These are phyloP conservation scores for Pythium phragmiticola DNA, from an alignment of 352 stramenopile species.

Conservation along the genomic window DNA sequence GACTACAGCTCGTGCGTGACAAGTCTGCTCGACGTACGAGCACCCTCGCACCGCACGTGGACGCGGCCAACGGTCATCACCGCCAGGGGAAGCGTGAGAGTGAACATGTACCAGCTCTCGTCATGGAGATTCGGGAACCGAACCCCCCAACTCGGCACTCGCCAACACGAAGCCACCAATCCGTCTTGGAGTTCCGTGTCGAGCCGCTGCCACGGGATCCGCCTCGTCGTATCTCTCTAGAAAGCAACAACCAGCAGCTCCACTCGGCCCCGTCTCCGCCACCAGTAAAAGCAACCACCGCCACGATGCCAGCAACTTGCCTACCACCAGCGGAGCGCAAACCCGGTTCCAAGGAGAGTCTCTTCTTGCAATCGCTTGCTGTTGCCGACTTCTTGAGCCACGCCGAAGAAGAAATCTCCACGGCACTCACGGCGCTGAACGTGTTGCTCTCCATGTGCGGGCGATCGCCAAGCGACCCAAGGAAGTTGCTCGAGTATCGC, in stretches of 20 bases:
- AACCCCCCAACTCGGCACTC: constrained; percentile 18
- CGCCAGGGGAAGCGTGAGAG: constrained; percentile 4
- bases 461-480: constrained; percentile 42
- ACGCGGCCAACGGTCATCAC: background rate
- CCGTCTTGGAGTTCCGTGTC: constrained; percentile 43
- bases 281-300: background rate
- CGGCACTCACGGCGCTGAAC: constrained; percentile 69
- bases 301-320: background rate
- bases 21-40: constrained; percentile 38
- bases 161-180: constrained; percentile 25
- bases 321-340: constrained; percentile 7
- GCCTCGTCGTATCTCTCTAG: constrained; percentile 18
- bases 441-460: constrained; percentile 76
- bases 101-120: constrained; percentile 11
- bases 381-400: constrained; percentile 72
- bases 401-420: constrained; percentile 75
- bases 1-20: constrained; percentile 51
- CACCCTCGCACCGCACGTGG: constrained; percentile 9
- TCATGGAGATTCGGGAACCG: constrained; percentile 22
- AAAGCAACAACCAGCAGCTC: constrained; percentile 5
- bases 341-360: constrained; percentile 36
- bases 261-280: background rate
- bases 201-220: constrained; percentile 31
- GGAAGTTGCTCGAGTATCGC: constrained; percentile 64
- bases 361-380: constrained; percentile 62